Evolutionary conservation across 2,329 filamentous ascomycete species (phyloP).

Genomic region (Trichoderma atrobrunneum): DNA sequence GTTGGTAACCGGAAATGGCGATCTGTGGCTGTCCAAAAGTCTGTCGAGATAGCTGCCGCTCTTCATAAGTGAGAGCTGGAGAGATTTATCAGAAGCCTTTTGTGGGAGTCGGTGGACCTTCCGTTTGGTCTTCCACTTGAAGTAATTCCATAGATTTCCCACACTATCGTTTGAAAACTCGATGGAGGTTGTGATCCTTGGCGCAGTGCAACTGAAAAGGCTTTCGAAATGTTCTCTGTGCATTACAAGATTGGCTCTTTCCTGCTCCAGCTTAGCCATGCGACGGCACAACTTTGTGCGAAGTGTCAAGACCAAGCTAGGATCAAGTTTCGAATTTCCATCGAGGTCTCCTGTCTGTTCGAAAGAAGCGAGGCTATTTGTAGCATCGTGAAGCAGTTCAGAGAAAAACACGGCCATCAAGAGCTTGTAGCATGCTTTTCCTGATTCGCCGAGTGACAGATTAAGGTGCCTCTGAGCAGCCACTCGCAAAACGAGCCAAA

Average conservation of each 20-base stretch:
- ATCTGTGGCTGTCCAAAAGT: background rate
- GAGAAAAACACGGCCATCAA: conserved; percentile 13
- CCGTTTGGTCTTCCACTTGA: conserved; percentile 38
- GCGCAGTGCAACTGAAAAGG: background rate
- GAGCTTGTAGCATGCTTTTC: conserved; percentile 13
- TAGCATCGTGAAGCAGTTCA: background rate
- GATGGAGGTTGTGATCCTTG: background rate
- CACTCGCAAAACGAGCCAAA: conserved; percentile 18
- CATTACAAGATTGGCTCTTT: conserved; percentile 44
- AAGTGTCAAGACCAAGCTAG: background rate
- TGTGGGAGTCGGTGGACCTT: background rate
- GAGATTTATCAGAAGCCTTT: conserved; percentile 28
- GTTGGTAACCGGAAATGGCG: background rate
- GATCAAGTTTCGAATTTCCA: background rate
- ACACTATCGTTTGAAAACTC: conserved; percentile 30
- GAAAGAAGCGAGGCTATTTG: background rate
- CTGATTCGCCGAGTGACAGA: conserved; percentile 32
- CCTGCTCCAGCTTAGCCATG: conserved; percentile 27
- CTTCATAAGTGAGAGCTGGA: conserved; percentile 39
- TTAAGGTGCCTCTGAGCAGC: conserved; percentile 14
- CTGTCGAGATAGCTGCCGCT: conserved; percentile 36
- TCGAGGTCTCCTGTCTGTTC: too few species aligned
- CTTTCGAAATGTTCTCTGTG: background rate
- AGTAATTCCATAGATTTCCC: conserved; percentile 37
- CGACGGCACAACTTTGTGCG: conserved; percentile 17